These are phyloP conservation scores for Spiraea crenata DNA, from an alignment of 331 rosid genomes.

Conservation along the genomic window DNA sequence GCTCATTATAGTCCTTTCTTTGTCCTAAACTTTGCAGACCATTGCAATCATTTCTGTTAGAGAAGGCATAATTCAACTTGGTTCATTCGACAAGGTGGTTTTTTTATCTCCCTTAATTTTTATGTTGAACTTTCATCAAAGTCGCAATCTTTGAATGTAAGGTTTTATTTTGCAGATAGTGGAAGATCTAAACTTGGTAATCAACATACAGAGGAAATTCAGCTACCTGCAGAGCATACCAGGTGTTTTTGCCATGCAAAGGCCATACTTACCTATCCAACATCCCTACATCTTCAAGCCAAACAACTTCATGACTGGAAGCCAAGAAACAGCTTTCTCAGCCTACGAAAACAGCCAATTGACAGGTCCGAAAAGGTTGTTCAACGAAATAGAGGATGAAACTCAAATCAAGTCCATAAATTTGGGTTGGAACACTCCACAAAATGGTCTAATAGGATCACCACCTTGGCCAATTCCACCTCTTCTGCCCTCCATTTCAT, in stretches of 20 bases:
- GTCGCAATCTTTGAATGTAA: not conserved
- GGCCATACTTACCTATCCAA: conserved; percentile 63
- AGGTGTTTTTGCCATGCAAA: conserved; percentile 70
- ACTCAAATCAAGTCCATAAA: conserved; percentile 52
- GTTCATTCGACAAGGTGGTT: conserved; percentile 77
- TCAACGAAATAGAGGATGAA: conserved; percentile 40
- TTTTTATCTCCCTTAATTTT: not conserved
- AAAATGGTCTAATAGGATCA: conserved; percentile 36
- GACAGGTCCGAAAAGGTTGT: conserved; percentile 42
- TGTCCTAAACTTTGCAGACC: conserved; percentile 46
- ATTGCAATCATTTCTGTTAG: conserved; percentile 75
- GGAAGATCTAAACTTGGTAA: conserved; percentile 72
- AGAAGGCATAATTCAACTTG: conserved; percentile 90
- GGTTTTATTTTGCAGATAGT: conserved; percentile 44
- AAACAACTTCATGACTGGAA: conserved; percentile 43
- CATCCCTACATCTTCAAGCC: conserved; percentile 58
- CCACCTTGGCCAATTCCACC: conserved; percentile 50
- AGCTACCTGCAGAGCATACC: conserved; percentile 81
- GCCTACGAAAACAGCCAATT: conserved; percentile 29
- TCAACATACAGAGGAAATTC: conserved; percentile 59
- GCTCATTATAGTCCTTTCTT: not conserved
- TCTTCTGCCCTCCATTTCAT: conserved; percentile 53
- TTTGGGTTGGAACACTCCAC: conserved; percentile 64
- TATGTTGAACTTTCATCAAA: not conserved
- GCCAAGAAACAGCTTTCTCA: conserved; percentile 37